phyloP scores from a whole-genome alignment of 225 moss, liverwort and hornwort species.

The Marchantia polymorpha region DNA sequence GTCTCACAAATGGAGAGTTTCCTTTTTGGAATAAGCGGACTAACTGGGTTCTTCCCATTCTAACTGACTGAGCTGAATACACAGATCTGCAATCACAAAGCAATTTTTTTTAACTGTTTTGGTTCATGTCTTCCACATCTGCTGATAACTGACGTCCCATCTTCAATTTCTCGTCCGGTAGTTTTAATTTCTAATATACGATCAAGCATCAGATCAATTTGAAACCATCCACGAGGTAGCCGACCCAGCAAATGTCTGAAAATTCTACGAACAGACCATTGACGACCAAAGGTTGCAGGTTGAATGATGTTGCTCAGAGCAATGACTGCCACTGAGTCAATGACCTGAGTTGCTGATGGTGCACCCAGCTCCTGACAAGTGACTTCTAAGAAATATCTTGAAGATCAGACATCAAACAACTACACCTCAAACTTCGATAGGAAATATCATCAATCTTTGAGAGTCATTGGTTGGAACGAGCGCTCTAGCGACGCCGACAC shows the following conservation, averaged over 20 bases:
- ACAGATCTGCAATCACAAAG: background rate
- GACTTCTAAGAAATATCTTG: background rate
- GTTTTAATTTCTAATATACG: background rate
- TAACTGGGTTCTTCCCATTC: constrained; percentile 19
- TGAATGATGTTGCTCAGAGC: too few species aligned
- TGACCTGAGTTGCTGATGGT: too few species aligned
- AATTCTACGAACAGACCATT: background rate
- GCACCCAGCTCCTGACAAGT: background rate
- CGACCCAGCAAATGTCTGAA: background rate
- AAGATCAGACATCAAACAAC: background rate
- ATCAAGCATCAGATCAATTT: background rate
- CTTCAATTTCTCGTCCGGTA: background rate
- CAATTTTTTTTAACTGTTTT: background rate
- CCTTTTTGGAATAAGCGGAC: constrained; percentile 21
- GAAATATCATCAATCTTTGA: background rate
- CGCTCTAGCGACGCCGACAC: too few species aligned
- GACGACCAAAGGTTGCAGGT: background rate
- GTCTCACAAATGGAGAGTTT: background rate
- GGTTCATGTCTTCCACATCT: background rate
- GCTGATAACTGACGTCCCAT: too few species aligned
- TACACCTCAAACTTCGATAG: background rate
- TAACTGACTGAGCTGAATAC: background rate
- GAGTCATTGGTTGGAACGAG: too few species aligned
- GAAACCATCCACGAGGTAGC: background rate
- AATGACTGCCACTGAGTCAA: too few species aligned